These are phyloP conservation scores for Hirsutella minnesotensis DNA, from an alignment of 2,329 filamentous ascomycete genomes.

Conservation along the genomic window DNA sequence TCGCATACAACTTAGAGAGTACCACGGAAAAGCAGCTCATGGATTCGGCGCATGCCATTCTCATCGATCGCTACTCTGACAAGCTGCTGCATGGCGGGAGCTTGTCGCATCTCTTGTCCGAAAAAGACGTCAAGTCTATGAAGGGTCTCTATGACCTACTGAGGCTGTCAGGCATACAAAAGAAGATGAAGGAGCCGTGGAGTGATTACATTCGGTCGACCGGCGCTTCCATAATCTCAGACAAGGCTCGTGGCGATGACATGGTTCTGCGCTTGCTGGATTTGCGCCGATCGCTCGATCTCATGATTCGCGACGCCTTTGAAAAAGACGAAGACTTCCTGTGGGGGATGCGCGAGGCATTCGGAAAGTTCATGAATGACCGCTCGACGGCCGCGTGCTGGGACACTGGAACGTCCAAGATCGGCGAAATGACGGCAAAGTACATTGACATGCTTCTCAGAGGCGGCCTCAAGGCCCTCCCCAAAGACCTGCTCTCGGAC, in stretches of 20 bases:
- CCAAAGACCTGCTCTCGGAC: constrained; percentile 54
- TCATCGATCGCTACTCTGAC: constrained; percentile 57
- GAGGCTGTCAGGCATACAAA: constrained; percentile 56
- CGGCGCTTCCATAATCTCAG: constrained; percentile 67
- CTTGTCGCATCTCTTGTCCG: constrained; percentile 61
- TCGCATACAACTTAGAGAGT: constrained; percentile 69
- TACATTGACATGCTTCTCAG: constrained; percentile 84
- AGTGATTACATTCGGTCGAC: constrained; percentile 65
- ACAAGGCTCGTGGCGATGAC: constrained; percentile 64
- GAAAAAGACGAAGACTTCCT: constrained; percentile 63
- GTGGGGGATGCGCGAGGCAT: constrained; percentile 71
- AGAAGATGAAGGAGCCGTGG: constrained; percentile 61
- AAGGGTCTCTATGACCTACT: constrained; percentile 70
- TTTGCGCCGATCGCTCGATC: constrained; percentile 68
- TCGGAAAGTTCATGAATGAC: constrained; percentile 87
- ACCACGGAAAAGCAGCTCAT: constrained; percentile 71
- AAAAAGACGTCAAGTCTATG: constrained; percentile 57
- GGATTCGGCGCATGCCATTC: constrained; percentile 56
- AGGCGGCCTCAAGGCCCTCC: constrained; percentile 75
- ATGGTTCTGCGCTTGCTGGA: constrained; percentile 80
- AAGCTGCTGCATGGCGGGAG: constrained; percentile 55
- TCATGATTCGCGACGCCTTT: constrained; percentile 68
- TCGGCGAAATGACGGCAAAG: constrained; percentile 97
- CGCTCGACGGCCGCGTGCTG: constrained; percentile 60
- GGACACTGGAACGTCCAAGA: constrained; percentile 79